A percentile compares a stretch with the other conserved stretches of the same genome.
These are phyloP conservation scores for Heritiera littoralis DNA, from an alignment of 345 rosid species.

Conservation along the genomic window DNA sequence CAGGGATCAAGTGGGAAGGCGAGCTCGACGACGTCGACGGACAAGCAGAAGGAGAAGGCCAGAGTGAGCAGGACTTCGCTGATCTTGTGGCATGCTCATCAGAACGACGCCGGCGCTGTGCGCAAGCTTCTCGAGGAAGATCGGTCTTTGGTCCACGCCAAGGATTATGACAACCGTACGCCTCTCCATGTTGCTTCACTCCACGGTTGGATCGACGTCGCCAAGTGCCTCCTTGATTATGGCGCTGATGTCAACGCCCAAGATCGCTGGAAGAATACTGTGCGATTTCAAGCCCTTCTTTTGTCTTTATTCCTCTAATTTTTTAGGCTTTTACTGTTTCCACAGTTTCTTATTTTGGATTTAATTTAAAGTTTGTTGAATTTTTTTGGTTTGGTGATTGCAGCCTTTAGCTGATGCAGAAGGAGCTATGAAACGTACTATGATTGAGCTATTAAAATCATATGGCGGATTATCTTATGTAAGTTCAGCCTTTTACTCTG, in stretches of 20 bases:
- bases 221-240: constrained; percentile 74
- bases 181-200: constrained; percentile 97
- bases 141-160: constrained; percentile 75
- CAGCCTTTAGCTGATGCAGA: constrained; percentile 99
- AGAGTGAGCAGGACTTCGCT: constrained; percentile 94
- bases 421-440: constrained; percentile 79
- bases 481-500: constrained; percentile 38
- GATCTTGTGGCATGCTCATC: constrained; percentile 98
- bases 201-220: constrained; percentile 93
- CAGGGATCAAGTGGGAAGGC: constrained; percentile 24
- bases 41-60: constrained; percentile 94
- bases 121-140: constrained; percentile 93
- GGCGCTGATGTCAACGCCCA: constrained; percentile 99
- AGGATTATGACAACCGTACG: constrained; percentile 90
- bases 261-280: constrained; percentile 99
- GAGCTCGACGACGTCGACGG: constrained; percentile 36
- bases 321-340: not conserved
- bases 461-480: constrained; percentile 90
- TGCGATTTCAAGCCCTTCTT: constrained; percentile 14
- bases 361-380: not conserved
- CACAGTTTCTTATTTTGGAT: not conserved
- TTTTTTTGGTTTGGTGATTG: constrained; percentile 15
- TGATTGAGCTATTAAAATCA: constrained; percentile 75
- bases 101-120: constrained; percentile 83
- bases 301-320: not conserved